Evolutionary conservation across 164 flowering plant species (phyloP).

Genomic region (Vitis rotundifolia): DNA sequence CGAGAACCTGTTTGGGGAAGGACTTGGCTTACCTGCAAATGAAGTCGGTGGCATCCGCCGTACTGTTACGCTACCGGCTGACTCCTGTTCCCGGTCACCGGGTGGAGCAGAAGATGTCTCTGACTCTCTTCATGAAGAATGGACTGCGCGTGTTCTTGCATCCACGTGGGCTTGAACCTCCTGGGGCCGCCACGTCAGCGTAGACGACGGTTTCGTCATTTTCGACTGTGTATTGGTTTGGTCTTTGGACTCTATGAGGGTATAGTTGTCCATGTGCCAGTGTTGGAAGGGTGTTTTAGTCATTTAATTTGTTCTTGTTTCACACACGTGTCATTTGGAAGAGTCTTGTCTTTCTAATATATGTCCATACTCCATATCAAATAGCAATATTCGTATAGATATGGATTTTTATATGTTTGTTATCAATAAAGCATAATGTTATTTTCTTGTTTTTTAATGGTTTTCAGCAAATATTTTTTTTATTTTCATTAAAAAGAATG

Average conservation of each 20-base stretch:
- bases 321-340: not conserved
- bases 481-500: not conserved
- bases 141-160: constrained; percentile 61
- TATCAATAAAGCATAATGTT: not conserved
- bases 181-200: not conserved
- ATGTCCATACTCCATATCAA: not conserved
- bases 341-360: not conserved
- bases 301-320: constrained; percentile 7
- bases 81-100: constrained; percentile 65
- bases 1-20: constrained; percentile 86
- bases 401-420: not conserved
- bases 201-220: constrained; percentile 11
- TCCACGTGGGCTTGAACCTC: constrained; percentile 36
- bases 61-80: constrained; percentile 69
- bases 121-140: constrained; percentile 85
- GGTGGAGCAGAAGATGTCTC: constrained; percentile 90
- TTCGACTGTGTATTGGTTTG: not conserved
- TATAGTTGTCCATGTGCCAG: not conserved
- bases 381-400: not conserved
- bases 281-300: not conserved
- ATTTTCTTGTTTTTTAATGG: not conserved
- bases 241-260: not conserved
- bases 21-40: constrained; percentile 90
- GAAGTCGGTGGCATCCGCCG: constrained; percentile 84
- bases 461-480: not conserved